Percentiles rank a stretch among this genome's conserved stretches.
These are phyloP conservation scores for Tylopilus rubrobrunneus DNA, from an alignment of 768 basidiomycete species.

Conservation along the genomic window DNA sequence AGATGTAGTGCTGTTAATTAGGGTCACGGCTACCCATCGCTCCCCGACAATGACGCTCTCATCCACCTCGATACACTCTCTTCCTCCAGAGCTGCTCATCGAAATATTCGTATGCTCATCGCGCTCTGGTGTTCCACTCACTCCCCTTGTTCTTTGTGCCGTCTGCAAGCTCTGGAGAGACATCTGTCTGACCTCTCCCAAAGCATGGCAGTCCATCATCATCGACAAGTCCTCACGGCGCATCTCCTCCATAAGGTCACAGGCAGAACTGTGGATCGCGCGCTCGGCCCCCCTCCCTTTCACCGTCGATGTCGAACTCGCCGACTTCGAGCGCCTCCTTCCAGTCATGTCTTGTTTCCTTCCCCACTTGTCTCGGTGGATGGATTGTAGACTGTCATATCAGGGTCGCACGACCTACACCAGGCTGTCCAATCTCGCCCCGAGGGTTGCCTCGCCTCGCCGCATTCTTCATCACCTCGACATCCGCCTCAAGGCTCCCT, in stretches of 20 bases:
- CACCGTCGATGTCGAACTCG: constrained; percentile 48
- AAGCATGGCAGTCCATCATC: constrained; percentile 56
- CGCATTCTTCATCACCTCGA: constrained; percentile 29
- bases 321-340: constrained; percentile 48
- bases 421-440: constrained; percentile 22
- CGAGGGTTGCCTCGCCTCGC: constrained; percentile 6
- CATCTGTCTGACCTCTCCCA: constrained; percentile 50
- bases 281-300: constrained; percentile 53
- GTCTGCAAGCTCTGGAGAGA: constrained; percentile 62
- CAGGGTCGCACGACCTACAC: constrained; percentile 30
- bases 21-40: too few relatives aligned
- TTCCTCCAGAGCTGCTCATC: constrained; percentile 62
- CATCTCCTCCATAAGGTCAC: constrained; percentile 38
- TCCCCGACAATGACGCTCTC: background rate
- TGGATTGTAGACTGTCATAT: constrained; percentile 43
- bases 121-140: constrained; percentile 40
- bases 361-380: constrained; percentile 55
- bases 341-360: constrained; percentile 64
- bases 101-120: constrained; percentile 51
- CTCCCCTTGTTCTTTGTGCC: constrained; percentile 44
- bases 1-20: too few relatives aligned
- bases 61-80: constrained; percentile 18
- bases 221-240: constrained; percentile 42
- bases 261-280: constrained; percentile 52
- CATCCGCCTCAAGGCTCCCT: constrained; percentile 23